These are phyloP conservation scores for Podaxis sp. DNA, from an alignment of 768 basidiomycete genomes.

Conservation along the genomic window DNA sequence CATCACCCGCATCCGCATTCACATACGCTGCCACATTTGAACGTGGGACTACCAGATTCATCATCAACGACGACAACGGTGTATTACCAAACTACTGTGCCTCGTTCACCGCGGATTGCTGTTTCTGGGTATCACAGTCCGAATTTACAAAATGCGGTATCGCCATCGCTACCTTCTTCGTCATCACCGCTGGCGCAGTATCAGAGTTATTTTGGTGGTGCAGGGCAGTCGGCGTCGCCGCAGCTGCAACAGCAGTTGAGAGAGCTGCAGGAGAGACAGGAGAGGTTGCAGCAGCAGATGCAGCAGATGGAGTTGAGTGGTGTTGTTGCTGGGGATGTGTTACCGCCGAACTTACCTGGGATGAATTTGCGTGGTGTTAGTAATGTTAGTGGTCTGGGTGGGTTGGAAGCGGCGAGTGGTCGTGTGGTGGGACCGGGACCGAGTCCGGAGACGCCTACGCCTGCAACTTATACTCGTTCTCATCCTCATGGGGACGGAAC, in stretches of 20 bases:
- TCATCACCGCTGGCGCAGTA: not conserved
- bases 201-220: not conserved
- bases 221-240: not conserved
- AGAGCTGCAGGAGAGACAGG: conserved; percentile 6
- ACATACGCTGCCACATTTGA: too few relatives aligned
- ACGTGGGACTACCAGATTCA: conserved; percentile 31
- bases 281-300: not conserved
- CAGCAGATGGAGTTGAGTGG: not conserved
- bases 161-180: not conserved
- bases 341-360: conserved; percentile 39
- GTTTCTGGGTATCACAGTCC: not conserved
- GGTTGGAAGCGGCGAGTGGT: conserved; percentile 12
- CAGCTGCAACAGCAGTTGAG: conserved; percentile 31
- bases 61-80: conserved; percentile 44
- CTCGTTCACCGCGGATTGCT: conserved; percentile 38
- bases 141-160: not conserved
- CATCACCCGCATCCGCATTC: too few relatives aligned
- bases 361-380: conserved; percentile 31
- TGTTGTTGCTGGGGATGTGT: conserved; percentile 22
- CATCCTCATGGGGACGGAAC: not conserved
- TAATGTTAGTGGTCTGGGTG: not conserved
- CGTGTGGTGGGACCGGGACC: conserved; percentile 22
- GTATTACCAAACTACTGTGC: conserved; percentile 62
- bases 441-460: conserved; percentile 44
- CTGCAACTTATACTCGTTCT: conserved; percentile 23